phyloP scores from a whole-genome alignment of 148 eudicot genomes.

The Nepenthes mirabilis region DNA sequence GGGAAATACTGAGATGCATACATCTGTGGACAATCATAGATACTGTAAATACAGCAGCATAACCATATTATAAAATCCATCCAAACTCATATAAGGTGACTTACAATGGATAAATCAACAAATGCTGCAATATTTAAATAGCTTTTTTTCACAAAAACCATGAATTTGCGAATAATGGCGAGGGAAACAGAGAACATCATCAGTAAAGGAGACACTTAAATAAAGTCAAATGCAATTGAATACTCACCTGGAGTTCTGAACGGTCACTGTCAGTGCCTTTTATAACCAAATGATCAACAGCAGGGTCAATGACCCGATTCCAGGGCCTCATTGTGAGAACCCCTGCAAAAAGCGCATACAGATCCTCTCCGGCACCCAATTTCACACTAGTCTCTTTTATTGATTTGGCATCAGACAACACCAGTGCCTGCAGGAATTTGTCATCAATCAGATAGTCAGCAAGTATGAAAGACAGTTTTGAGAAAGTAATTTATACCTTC shows the following conservation, averaged over 20 bases:
- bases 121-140: no score
- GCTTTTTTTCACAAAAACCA: no score
- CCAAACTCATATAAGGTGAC: no score
- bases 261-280: constrained; percentile 59
- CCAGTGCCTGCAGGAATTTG: constrained; percentile 47
- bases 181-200: neutral
- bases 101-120: no score
- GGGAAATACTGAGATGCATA: constrained; percentile 90
- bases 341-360: constrained; percentile 79
- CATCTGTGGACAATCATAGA: constrained; percentile 47
- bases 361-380: constrained; percentile 95
- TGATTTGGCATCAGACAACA: constrained; percentile 76
- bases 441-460: constrained; percentile 6
- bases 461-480: neutral
- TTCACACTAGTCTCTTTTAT: constrained; percentile 72
- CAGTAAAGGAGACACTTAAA: neutral
- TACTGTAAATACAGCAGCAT: neutral
- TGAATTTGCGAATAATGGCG: no score
- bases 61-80: no score
- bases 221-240: neutral
- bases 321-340: constrained; percentile 97
- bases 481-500: constrained; percentile 45
- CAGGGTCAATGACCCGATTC: constrained; percentile 70
- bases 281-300: constrained; percentile 89
- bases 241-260: constrained; percentile 73